Evolutionary conservation across 768 basidiomycete species (phyloP).

Genomic region (Symmetrospora coprosmae): DNA sequence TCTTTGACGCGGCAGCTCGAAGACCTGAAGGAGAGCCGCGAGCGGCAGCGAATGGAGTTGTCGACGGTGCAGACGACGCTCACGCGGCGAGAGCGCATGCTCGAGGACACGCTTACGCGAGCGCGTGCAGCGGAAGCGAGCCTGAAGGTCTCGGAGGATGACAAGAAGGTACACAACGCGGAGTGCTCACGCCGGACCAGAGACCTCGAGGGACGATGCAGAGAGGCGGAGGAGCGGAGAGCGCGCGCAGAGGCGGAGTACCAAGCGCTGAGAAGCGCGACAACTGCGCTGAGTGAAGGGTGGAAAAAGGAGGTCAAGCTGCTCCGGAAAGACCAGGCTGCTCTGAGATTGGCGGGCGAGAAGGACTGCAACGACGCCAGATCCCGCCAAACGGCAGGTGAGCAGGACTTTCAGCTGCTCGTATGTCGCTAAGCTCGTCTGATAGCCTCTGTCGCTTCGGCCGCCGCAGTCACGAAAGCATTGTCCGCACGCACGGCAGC

Average conservation of each 20-base stretch:
- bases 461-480: neutral
- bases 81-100: constrained; percentile 7
- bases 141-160: neutral
- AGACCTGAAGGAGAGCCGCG: constrained; percentile 9
- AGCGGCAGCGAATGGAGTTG: constrained; percentile 9
- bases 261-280: neutral
- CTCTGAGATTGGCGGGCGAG: neutral
- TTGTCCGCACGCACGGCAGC: neutral
- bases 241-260: constrained; percentile 12
- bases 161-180: constrained; percentile 2
- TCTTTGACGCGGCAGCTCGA: constrained; percentile 12
- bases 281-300: neutral
- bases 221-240: constrained; percentile 14
- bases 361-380: constrained; percentile 13
- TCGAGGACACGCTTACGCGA: constrained; percentile 14
- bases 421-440: neutral
- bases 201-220: constrained; percentile 1
- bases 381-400: constrained; percentile 5
- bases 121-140: constrained; percentile 6
- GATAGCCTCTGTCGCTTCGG: neutral
- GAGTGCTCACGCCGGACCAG: neutral
- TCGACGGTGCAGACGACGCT: constrained; percentile 3
- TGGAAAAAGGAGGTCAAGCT: neutral
- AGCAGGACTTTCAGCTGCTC: neutral
- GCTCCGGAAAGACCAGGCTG: constrained; percentile 5